Evolutionary conservation across 108 stramenopile species (phyloP), one percentile per base, ranked within the genome.

Genomic region (Skeletonema costatum): DNA sequence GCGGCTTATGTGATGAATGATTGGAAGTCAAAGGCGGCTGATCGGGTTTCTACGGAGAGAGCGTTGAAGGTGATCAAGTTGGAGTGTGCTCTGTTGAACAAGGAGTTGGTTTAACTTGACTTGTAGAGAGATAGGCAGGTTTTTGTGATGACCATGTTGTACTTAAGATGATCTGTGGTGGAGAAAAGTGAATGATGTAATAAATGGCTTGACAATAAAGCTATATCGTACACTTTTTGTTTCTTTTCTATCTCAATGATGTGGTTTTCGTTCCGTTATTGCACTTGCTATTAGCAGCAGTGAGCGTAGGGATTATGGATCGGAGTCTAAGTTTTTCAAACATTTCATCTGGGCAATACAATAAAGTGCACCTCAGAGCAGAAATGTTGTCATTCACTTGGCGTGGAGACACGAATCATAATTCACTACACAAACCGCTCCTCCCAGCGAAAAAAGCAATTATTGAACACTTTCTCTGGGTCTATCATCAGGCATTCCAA

Each of bases 1-100:
- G 84, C 86, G 5, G 91, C 86, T 35, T 94, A 88, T 71, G 86
- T 86, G 13, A 87, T 88, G 61, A 84, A 84, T 19, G 91, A 92
- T 71, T 94, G 93, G 93, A 90, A 90, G 56, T 32, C 68, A 25
- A 63, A 71, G 30, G 93, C 90, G 5, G 78, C 66, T 86, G 89
- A 90, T 68, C 86, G 93, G 32, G 76, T 94, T 14, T 77, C 88
- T 12, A 88, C 90, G 10, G 91, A 94, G 51, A 89, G 92, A 69
- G 91, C 91, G 13, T 81, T 94, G 39, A 89, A 90, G 70, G 89
- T 91, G 14, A 91, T 94, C 66, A 88, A 87, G 78, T 64, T 92
- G 87, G 93, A 94, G 77, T 88, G 88, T 78, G 90, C 93, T 10
- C 75, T 94, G 16, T 78, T 90, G 77, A 92, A 94, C 68, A 86